phyloP scores from a whole-genome alignment of 2,329 filamentous ascomycete genomes.

The Stenocarpella maydis region DNA sequence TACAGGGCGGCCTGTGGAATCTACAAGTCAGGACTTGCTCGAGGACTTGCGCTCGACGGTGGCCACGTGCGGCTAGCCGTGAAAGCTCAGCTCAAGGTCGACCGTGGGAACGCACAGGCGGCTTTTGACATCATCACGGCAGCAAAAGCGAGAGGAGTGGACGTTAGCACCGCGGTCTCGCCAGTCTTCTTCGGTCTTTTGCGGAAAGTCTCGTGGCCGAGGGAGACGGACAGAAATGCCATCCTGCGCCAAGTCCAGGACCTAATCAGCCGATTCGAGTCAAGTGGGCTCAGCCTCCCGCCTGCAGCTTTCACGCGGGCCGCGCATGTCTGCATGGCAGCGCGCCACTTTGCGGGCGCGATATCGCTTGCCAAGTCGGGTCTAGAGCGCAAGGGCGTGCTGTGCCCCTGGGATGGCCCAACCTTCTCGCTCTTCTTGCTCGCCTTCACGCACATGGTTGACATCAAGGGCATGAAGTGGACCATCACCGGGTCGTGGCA shows the following conservation, averaged over 20 bases:
- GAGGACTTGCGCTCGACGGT: constrained; percentile 48
- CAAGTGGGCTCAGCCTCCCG: constrained; percentile 38
- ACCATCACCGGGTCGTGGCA: constrained; percentile 38
- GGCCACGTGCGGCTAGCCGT: constrained; percentile 59
- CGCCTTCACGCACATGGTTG: constrained; percentile 40
- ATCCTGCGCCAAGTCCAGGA: constrained; percentile 37
- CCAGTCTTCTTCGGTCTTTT: constrained; percentile 51
- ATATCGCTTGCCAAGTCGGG: constrained; percentile 42
- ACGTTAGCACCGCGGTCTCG: constrained; percentile 51
- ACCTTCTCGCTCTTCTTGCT: constrained; percentile 45
- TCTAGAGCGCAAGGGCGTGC: constrained; percentile 36
- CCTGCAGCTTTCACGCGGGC: constrained; percentile 43
- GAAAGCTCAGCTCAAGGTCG: constrained; percentile 49
- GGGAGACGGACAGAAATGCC: constrained; percentile 35
- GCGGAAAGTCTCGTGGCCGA: constrained; percentile 42
- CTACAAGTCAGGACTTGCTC: constrained; percentile 48
- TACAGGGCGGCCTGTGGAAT: constrained; percentile 38
- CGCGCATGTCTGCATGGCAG: constrained; percentile 41
- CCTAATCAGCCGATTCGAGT: constrained; percentile 39
- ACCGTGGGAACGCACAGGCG: constrained; percentile 39
- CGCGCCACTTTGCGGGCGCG: constrained; percentile 42
- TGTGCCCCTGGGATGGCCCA: constrained; percentile 41
- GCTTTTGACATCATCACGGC: constrained; percentile 51
- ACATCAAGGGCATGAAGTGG: constrained; percentile 40
- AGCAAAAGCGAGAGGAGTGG: constrained; percentile 50